These are phyloP conservation scores for Brasenia schreberi DNA, from an alignment of 164 flowering plant genomes.

Conservation along the genomic window DNA sequence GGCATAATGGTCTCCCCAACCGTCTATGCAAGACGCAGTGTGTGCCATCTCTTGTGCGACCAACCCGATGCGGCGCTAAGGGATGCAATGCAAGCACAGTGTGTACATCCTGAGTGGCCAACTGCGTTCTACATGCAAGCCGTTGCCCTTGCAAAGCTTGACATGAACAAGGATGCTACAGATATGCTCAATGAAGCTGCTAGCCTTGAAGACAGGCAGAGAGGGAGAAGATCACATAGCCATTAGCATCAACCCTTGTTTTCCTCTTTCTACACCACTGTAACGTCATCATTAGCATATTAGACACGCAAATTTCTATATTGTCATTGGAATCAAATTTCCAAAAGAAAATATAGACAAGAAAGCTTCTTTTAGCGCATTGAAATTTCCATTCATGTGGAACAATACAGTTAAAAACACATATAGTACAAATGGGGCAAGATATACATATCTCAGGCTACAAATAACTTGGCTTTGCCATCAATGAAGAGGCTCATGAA, in stretches of 20 bases:
- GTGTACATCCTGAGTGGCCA: slow-evolving; percentile 88
- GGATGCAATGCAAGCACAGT: slow-evolving; percentile 99
- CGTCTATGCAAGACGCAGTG: slow-evolving; percentile 79
- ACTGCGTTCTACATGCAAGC: slow-evolving; percentile 97
- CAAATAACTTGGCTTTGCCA: slow-evolving; percentile 77
- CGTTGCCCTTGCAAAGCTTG: slow-evolving; percentile 84
- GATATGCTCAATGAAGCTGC: slow-evolving; percentile 94
- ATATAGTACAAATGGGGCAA: not conserved
- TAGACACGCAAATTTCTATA: not conserved
- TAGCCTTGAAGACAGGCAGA: slow-evolving; percentile 59
- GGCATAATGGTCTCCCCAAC: slow-evolving; percentile 95
- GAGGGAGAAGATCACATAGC: slow-evolving; percentile 19
- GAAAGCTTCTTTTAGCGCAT: not conserved
- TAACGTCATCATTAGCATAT: not conserved
- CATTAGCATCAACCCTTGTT: not conserved
- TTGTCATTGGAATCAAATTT: not conserved
- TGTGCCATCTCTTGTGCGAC: slow-evolving; percentile 74
- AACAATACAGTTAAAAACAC: not conserved
- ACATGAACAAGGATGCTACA: slow-evolving; percentile 87
- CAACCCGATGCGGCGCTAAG: slow-evolving; percentile 94
- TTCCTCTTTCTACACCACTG: not conserved
- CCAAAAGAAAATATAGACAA: not conserved
- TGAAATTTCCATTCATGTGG: not conserved
- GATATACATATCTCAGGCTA: slow-evolving; percentile 3
- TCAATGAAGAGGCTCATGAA: slow-evolving; percentile 98